Conservation (phyloP, 1,284 basidiomycete species). For the Fereydounia khargensis region DNA sequence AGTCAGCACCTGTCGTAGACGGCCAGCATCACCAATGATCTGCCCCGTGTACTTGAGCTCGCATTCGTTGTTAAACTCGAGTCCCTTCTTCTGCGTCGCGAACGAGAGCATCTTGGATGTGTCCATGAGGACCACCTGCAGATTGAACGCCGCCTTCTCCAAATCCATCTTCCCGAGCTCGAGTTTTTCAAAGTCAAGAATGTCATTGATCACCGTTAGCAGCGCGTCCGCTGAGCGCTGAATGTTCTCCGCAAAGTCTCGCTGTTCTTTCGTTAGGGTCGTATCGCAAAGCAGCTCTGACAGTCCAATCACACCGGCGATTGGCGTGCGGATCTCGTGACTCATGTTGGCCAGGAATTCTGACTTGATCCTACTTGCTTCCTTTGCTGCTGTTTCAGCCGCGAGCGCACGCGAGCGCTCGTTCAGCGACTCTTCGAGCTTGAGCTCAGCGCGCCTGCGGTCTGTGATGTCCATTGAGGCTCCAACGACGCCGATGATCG, state of each 20-base stretch:
- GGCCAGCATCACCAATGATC: constrained; percentile 47
- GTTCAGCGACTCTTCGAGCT: constrained; percentile 50
- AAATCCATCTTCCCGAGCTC: constrained; percentile 59
- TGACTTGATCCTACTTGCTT: constrained; percentile 62
- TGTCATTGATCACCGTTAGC: constrained; percentile 60
- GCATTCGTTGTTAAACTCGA: constrained; percentile 51
- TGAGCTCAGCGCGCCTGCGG: constrained; percentile 49
- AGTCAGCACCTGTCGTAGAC: constrained; percentile 55
- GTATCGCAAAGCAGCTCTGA: constrained; percentile 54
- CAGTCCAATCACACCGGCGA: constrained; percentile 58
- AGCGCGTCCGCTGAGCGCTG: constrained; percentile 59
- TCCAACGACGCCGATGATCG: constrained; percentile 55
- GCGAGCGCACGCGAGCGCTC: constrained; percentile 54
- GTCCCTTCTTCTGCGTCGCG: constrained; percentile 54
- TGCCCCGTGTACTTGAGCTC: constrained; percentile 41
- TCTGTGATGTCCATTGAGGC: constrained; percentile 58
- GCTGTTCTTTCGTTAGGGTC: constrained; percentile 56
- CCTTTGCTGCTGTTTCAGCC: constrained; percentile 59
- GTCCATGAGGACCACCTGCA: constrained; percentile 56
- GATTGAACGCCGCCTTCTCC: constrained; percentile 59
- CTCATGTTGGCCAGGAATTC: constrained; percentile 58
- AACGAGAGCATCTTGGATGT: constrained; percentile 55
- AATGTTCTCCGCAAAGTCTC: constrained; percentile 60
- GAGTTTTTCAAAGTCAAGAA: constrained; percentile 60
- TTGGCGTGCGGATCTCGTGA: constrained; percentile 61